phyloP scores from a whole-genome alignment of 257 asterid species.

The Plantago ovata region DNA sequence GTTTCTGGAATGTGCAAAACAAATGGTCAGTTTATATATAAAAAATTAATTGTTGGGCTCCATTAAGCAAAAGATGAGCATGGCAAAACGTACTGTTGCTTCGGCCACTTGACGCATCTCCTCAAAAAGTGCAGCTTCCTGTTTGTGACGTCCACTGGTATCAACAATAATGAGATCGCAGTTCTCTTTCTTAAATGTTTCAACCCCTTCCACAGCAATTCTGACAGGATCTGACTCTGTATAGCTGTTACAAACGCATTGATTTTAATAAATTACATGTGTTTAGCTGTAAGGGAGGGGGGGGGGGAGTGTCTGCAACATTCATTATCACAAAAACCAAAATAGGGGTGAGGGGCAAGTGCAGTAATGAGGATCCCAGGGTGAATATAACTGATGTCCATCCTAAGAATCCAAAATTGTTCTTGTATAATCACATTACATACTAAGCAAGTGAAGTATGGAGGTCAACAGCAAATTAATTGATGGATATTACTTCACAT shows the following conservation, averaged over 20 bases:
- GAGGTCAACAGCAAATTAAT: too few relatives aligned
- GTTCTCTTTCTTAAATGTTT: slow-evolving; percentile 83
- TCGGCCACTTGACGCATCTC: slow-evolving; percentile 99
- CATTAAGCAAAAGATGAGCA: slow-evolving; percentile 7
- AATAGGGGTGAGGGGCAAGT: neutral
- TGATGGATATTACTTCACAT: too few relatives aligned
- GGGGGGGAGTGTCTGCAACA: neutral
- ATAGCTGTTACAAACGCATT: slow-evolving; percentile 55
- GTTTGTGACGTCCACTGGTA: slow-evolving; percentile 99
- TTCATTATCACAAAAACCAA: neutral
- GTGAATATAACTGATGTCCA: too few relatives aligned
- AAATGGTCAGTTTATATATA: slow-evolving; percentile 10
- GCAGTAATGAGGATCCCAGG: too few relatives aligned
- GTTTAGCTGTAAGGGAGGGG: neutral
- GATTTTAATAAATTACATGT: neutral
- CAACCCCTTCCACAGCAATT: slow-evolving; percentile 95
- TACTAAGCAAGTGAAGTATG: too few relatives aligned
- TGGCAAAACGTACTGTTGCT: slow-evolving; percentile 56
- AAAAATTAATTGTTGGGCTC: neutral
- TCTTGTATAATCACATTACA: too few relatives aligned
- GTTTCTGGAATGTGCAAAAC: slow-evolving; percentile 56
- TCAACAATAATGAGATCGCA: slow-evolving; percentile 95
- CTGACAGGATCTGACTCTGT: slow-evolving; percentile 95
- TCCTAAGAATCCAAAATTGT: too few relatives aligned
- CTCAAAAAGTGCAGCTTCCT: slow-evolving; percentile 92